Conservation (phyloP, 2,329 filamentous ascomycete genomes). For the Hawksworthiomyces lignivorus region DNA sequence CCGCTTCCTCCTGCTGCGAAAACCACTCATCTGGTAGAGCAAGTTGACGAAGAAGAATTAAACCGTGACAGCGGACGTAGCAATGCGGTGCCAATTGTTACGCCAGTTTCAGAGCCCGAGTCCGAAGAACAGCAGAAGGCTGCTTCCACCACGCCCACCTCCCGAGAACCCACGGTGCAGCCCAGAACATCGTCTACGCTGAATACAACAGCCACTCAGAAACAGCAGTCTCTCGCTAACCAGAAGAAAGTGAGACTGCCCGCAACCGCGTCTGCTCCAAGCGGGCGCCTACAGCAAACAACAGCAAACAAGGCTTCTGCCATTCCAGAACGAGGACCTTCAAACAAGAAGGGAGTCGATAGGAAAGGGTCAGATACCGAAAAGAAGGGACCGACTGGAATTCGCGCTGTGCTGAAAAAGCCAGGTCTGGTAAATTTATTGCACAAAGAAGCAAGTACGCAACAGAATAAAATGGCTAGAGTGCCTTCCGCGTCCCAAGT, state of each 20-base stretch:
- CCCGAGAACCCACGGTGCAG: not conserved
- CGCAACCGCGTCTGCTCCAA: slow-evolving; percentile 6
- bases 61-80: slow-evolving; percentile 13
- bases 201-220: not conserved
- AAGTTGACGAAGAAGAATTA: slow-evolving; percentile 23
- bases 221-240: slow-evolving; percentile 26
- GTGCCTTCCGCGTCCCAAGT: no score
- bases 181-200: slow-evolving; percentile 7
- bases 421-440: slow-evolving; percentile 40
- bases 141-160: no score
- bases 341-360: no score
- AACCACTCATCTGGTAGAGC: slow-evolving; percentile 9
- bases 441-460: slow-evolving; percentile 17
- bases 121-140: no score
- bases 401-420: slow-evolving; percentile 45
- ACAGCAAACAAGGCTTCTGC: slow-evolving; percentile 13
- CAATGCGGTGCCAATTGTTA: no score
- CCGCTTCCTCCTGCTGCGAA: not conserved
- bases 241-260: slow-evolving; percentile 39
- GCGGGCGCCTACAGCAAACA: not conserved
- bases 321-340: slow-evolving; percentile 3
- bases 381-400: slow-evolving; percentile 16
- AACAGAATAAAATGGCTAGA: not conserved
- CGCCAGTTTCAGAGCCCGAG: no score
- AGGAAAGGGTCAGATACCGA: slow-evolving; percentile 27